Evolutionary conservation across 192 early-diverging fungal genomes (phyloP).

Genomic region (Coemansia sp.): DNA sequence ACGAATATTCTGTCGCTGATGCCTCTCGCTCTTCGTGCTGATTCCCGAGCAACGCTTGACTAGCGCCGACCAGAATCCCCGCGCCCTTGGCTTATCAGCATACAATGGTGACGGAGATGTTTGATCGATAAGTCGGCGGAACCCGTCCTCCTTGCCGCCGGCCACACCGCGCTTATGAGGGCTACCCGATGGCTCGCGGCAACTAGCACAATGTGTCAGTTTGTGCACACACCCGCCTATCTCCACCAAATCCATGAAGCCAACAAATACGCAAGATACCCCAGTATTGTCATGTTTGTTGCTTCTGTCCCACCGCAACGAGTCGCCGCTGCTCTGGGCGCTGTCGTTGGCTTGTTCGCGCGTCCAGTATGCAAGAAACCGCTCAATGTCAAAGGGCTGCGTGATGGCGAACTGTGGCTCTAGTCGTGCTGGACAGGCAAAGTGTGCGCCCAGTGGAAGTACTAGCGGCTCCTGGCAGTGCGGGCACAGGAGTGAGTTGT

Average conservation of each 20-base stretch:
- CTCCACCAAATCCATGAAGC: constrained; percentile 30
- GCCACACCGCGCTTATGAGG: neutral
- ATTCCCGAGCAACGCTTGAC: constrained; percentile 9
- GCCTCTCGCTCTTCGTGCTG: neutral
- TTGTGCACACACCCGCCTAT: neutral
- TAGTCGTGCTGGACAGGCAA: constrained; percentile 37
- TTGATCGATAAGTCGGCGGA: neutral
- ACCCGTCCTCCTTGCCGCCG: neutral
- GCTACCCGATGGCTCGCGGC: neutral
- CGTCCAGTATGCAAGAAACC: constrained; percentile 26
- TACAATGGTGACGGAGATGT: neutral
- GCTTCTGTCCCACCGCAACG: constrained; percentile 2
- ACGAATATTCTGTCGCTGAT: neutral
- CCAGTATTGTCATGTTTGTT: neutral
- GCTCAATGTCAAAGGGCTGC: constrained; percentile 40
- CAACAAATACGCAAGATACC: constrained; percentile 21
- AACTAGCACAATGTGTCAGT: constrained; percentile 10
- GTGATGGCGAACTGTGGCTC: constrained; percentile 39
- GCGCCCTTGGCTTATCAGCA: neutral
- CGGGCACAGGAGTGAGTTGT: constrained; percentile 28
- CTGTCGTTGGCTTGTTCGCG: constrained; percentile 2
- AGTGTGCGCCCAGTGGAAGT: constrained; percentile 47
- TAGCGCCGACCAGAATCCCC: constrained; percentile 15
- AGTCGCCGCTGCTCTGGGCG: neutral
- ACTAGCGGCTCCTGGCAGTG: constrained; percentile 32